Conservation (phyloP, 2,329 filamentous ascomycete genomes). For the Zelopaecilomyces penicillatus region DNA sequence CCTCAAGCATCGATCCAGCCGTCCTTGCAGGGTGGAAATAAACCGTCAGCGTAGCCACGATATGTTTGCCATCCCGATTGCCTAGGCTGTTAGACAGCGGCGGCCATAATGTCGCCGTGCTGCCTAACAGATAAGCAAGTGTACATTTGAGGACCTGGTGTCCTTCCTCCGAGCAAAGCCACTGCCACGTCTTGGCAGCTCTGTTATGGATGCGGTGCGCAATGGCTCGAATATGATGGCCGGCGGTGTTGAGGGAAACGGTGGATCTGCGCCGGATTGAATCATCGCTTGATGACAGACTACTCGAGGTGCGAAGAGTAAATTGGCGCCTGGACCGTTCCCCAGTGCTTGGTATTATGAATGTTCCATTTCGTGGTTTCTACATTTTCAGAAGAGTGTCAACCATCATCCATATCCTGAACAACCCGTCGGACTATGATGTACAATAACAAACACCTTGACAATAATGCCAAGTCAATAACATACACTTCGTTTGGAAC, state of each 20-base stretch:
- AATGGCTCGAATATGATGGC: slow-evolving; percentile 9
- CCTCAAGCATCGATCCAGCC: slow-evolving; percentile 83
- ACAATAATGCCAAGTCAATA: background rate
- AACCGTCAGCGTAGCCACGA: slow-evolving; percentile 86
- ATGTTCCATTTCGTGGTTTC: slow-evolving; percentile 77
- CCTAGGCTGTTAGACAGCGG: slow-evolving; percentile 67
- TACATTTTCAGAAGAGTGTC: slow-evolving; percentile 19
- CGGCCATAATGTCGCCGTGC: slow-evolving; percentile 75
- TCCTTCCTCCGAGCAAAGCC: slow-evolving; percentile 63
- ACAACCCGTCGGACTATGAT: slow-evolving; percentile 4
- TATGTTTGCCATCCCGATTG: slow-evolving; percentile 82
- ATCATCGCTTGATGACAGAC: slow-evolving; percentile 18
- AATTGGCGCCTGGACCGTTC: slow-evolving; percentile 75
- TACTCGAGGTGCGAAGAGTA: slow-evolving; percentile 54
- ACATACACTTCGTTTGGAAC: slow-evolving; percentile 39
- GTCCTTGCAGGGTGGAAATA: slow-evolving; percentile 90
- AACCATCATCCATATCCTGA: background rate
- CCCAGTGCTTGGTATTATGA: slow-evolving; percentile 78
- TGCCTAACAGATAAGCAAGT: slow-evolving; percentile 78
- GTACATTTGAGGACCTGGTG: slow-evolving; percentile 84
- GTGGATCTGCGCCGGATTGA: slow-evolving; percentile 8
- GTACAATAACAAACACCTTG: background rate
- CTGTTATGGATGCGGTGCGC: slow-evolving; percentile 15
- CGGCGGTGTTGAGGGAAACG: slow-evolving; percentile 12
- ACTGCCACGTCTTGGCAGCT: slow-evolving; percentile 36